Evolutionary conservation across 1,284 basidiomycete species (phyloP).

Genomic region (Pseudozyma sp.): DNA sequence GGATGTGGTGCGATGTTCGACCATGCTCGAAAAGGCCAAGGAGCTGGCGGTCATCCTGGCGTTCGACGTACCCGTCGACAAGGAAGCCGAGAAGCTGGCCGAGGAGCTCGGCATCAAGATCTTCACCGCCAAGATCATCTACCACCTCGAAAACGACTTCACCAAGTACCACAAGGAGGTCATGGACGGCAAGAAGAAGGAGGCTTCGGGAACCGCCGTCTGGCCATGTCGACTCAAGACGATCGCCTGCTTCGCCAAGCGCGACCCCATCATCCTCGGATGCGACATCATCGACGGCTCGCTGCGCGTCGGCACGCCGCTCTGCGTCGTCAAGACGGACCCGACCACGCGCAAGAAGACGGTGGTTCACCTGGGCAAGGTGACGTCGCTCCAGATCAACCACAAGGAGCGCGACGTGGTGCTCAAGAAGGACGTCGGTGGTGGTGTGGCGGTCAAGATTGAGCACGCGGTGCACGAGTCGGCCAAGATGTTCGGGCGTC

Average conservation of each 20-base stretch:
- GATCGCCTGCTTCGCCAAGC: constrained; percentile 92
- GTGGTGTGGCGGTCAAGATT: constrained; percentile 97
- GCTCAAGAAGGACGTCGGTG: constrained; percentile 92
- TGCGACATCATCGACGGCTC: constrained; percentile 93
- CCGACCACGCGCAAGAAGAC: constrained; percentile 87
- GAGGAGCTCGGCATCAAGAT: constrained; percentile 92
- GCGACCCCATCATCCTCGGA: constrained; percentile 94
- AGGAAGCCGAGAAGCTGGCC: constrained; percentile 88
- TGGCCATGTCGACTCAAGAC: constrained; percentile 96
- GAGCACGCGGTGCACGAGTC: constrained; percentile 96
- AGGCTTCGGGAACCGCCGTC: constrained; percentile 92
- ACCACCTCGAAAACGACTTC: constrained; percentile 97
- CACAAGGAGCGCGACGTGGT: constrained; percentile 76
- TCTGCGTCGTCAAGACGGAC: constrained; percentile 93
- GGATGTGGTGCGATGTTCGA: constrained; percentile 90
- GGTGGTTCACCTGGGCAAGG: constrained; percentile 90
- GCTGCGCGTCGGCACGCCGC: constrained; percentile 90
- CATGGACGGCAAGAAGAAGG: constrained; percentile 87
- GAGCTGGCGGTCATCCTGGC: constrained; percentile 95
- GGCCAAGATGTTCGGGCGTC: constrained; percentile 79
- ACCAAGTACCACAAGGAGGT: constrained; percentile 96
- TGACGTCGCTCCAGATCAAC: constrained; percentile 75
- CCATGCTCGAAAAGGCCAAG: constrained; percentile 96
- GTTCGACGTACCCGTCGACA: constrained; percentile 92
- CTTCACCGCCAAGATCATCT: constrained; percentile 99